Percentiles rank a stretch among this genome's conserved stretches.
Evolutionary conservation across 345 rosid species (phyloP).

Genomic region (Xanthoceras sorbifolium): DNA sequence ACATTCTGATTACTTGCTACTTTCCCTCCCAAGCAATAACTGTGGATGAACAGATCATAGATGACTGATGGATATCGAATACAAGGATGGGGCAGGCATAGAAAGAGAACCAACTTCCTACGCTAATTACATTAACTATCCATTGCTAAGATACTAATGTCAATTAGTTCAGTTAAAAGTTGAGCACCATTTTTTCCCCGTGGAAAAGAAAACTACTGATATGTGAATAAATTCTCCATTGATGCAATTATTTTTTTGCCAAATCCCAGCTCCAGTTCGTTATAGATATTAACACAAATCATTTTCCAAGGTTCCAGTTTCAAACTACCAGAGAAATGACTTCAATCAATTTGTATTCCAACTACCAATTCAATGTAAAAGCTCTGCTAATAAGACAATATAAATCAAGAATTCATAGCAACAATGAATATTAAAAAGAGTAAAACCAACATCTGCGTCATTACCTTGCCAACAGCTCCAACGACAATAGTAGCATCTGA

Average conservation of each 20-base stretch:
- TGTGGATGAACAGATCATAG: neutral
- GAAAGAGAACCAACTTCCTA: neutral
- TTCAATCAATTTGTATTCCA: neutral
- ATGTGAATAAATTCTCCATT: neutral
- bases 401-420: neutral
- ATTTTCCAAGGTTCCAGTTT: neutral
- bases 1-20: neutral
- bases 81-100: neutral
- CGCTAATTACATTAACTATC: neutral
- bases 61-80: neutral
- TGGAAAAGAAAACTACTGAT: neutral
- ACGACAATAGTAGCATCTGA: constrained; percentile 94
- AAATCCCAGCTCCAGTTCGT: neutral
- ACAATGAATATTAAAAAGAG: constrained; percentile 5
- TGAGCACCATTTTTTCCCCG: neutral
- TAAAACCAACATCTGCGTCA: constrained; percentile 8
- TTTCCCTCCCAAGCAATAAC: neutral
- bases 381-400: neutral
- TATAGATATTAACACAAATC: neutral
- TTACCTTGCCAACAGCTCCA: constrained; percentile 99
- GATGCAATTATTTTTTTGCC: neutral
- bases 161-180: neutral
- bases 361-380: neutral
- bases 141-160: neutral
- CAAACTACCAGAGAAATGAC: neutral